A percentile compares a stretch with the other conserved stretches of the same genome.
Conservation (phyloP, 78 protist genomes). For the Pelomyxa schiedti region DNA sequence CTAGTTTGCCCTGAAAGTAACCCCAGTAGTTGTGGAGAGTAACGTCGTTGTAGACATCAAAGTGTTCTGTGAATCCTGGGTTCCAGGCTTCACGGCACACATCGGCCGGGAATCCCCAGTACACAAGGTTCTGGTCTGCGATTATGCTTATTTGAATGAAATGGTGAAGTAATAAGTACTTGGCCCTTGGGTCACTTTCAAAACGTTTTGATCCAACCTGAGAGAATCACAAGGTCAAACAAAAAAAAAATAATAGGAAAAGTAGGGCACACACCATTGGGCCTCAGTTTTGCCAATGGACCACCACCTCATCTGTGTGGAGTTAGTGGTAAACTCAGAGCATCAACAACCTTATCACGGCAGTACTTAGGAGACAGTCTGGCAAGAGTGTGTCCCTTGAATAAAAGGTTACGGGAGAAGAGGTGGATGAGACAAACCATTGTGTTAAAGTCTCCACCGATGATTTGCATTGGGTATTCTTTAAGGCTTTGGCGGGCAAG, state of each 20-base stretch:
- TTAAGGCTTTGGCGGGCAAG: neutral
- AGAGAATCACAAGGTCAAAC: no score
- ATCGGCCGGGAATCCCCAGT: neutral
- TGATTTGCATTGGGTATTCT: neutral
- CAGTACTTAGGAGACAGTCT: neutral
- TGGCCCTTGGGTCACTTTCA: neutral
- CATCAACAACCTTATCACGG: neutral
- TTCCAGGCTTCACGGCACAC: neutral
- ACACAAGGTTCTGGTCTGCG: neutral
- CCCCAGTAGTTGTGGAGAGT: neutral
- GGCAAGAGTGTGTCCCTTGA: neutral
- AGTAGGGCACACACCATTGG: neutral
- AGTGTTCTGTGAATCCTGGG: neutral
- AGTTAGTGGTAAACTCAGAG: neutral
- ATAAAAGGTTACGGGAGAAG: no score
- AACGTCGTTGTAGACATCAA: neutral
- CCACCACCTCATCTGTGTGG: neutral
- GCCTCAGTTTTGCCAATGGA: neutral
- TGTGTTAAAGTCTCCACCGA: constrained; percentile 3
- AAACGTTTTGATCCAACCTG: neutral
- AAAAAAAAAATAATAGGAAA: no score
- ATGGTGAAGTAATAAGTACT: no score
- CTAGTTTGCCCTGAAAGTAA: neutral
- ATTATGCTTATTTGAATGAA: no score
- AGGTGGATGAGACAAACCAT: no score